Base-by-base conservation (phyloP, 306 rosid genomes). In the Hippophae rhamnoides region DNA sequence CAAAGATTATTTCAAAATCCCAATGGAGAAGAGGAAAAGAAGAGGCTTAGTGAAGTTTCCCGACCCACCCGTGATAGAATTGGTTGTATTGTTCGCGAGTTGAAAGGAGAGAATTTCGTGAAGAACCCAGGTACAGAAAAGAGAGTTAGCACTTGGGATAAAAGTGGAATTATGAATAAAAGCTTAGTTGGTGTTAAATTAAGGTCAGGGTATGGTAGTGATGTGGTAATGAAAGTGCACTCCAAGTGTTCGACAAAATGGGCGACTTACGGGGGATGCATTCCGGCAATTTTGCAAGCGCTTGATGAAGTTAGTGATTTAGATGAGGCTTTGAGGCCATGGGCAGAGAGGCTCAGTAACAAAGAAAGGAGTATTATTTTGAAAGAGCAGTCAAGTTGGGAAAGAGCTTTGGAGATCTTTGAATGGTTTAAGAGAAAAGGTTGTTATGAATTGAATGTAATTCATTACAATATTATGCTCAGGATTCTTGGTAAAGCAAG, bases 391-490 rank as follows among this genome's bases (percentile, higher is more conserved):
- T 55, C 43, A 65, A 66, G 75, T 52, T 85, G 94, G 85, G 69
- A 73, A 74, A 81, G 86, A 69, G 76, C 89, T 44, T 64, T 86
- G 57, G 76, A 83, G 54, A 71, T 89, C 60, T 85, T 89, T 54
- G 80, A 83, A 66, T 85, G 96, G 96, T 82, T 89, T 53, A 77
- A 81, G 67, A 48, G 61, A n/a, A 74, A 82, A 54, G 86, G 75
- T 63, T 77, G 84, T 60, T 85, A 71, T 66, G 87, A 83, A 18
- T 55, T 85, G 66, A 79, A 89, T 64, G 95, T 83, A 52, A 85
- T 89, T 77, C 94, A 89, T 69, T 89, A 85, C 47, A 89, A 89
- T 58, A 85, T 89, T 47, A 63, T 89, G 78, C 68, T 85, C 38
- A 47, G 83, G 60, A 68, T 60, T 54, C 82, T 85, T 13, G 96